These are phyloP conservation scores for Zygoascus hellenicus DNA, from an alignment of 1,139 yeast genomes.

Conservation along the genomic window DNA sequence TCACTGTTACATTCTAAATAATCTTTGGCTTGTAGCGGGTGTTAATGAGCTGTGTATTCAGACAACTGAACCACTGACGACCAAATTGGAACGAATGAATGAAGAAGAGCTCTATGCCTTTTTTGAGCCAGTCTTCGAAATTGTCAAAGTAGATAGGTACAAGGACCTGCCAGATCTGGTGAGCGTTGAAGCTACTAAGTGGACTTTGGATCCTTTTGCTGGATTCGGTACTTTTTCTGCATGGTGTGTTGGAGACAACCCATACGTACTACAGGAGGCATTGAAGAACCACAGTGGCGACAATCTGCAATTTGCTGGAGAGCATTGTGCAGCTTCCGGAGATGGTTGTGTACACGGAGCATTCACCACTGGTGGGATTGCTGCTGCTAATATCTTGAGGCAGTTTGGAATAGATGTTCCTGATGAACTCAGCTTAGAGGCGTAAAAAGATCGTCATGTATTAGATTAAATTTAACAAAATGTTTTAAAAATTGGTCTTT, in stretches of 20 bases:
- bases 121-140: slow-evolving; percentile 23
- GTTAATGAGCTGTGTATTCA: slow-evolving; percentile 24
- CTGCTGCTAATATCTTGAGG: slow-evolving; percentile 20
- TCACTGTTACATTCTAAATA: slow-evolving; percentile 23
- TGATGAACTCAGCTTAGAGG: not conserved
- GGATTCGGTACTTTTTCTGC: slow-evolving; percentile 67
- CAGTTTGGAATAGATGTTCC: slow-evolving; percentile 12
- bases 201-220: slow-evolving; percentile 66
- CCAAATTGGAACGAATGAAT: slow-evolving; percentile 19
- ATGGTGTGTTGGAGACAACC: slow-evolving; percentile 61
- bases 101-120: slow-evolving; percentile 20
- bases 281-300: slow-evolving; percentile 49
- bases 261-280: slow-evolving; percentile 53
- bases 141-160: slow-evolving; percentile 21
- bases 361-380: slow-evolving; percentile 54
- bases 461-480: not conserved
- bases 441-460: not conserved
- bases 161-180: slow-evolving; percentile 21
- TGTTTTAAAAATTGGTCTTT: not conserved
- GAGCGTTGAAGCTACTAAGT: slow-evolving; percentile 40
- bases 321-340: slow-evolving; percentile 70
- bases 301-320: slow-evolving; percentile 63
- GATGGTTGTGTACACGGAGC: slow-evolving; percentile 90
- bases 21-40: slow-evolving; percentile 23
- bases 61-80: slow-evolving; percentile 23